phyloP scores from a whole-genome alignment of 768 basidiomycete genomes.

The Leucocoprinus leucothites region DNA sequence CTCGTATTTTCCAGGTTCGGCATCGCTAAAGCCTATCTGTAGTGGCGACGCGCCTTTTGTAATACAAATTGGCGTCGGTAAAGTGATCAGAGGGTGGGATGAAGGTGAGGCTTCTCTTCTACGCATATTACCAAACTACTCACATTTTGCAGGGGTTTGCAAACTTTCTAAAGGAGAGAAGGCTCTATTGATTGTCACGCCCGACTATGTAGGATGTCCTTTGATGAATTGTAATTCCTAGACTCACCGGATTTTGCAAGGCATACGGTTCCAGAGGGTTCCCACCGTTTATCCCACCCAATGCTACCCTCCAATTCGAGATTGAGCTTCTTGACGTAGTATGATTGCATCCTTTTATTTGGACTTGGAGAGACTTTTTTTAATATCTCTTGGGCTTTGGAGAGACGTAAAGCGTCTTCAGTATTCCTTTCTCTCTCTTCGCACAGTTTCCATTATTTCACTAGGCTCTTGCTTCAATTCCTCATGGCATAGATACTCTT shows the following conservation, averaged over 20 bases:
- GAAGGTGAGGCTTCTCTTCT: not conserved
- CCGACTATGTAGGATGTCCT: constrained; percentile 66
- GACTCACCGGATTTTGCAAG: constrained; percentile 31
- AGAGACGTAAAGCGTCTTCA: constrained; percentile 5
- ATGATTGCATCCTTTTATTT: not conserved
- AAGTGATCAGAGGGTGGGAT: constrained; percentile 9
- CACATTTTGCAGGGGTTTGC: constrained; percentile 54
- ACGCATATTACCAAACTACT: not conserved
- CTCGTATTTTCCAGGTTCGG: not conserved
- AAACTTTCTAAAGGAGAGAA: constrained; percentile 77
- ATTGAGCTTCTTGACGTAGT: constrained; percentile 65
- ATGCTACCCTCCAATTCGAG: constrained; percentile 75
- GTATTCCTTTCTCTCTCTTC: not conserved
- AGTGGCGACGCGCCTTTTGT: constrained; percentile 8
- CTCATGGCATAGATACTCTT: not conserved
- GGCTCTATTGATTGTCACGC: constrained; percentile 60
- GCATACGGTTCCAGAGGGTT: constrained; percentile 76
- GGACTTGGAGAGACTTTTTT: not conserved
- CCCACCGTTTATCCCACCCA: constrained; percentile 75
- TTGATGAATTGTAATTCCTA: not conserved
- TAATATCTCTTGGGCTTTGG: constrained; percentile 8
- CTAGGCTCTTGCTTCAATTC: not conserved
- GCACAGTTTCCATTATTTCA: not conserved
- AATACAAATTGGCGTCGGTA: constrained; percentile 9
- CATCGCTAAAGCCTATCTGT: not conserved